Evolutionary conservation across 148 eudicot species (phyloP), one percentile per base, ranked within the genome.

Genomic region (Vaccinium corymbosum): DNA sequence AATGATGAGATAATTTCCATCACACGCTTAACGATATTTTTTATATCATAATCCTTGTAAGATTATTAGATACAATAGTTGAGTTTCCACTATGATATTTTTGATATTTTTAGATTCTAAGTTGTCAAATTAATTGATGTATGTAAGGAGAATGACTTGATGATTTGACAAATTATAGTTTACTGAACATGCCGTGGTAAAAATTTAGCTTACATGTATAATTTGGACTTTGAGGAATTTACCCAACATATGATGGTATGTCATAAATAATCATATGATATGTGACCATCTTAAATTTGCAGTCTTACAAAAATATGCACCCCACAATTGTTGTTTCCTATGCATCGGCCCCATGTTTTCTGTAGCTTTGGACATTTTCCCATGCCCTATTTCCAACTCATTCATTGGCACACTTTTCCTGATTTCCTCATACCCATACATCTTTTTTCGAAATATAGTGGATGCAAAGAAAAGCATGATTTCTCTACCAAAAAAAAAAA

Each of bases 341-440:
- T 51, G 59, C 80, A 25, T 51, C 80, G 80, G 80, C 80, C 59
- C 80, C 80, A 77, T 77, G 80, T 77, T 77, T 77, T 77, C 52
- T 46, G 27, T 46, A 20, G 78, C 6, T 72, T 75, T 16, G 52
- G 78, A 75, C 78, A 46, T 75, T 75, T 75, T 46, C 38, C 52
- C 52, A 20, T 75, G 78, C 19, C 46, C 7, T 42, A 17, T 75
- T 75, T 10, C 7, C 17, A 32, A 25, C 42, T 13, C 22, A 42
- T 42, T 6, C 48, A 6, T 35, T 27, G 27, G 17, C 73, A 4
- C 68, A 6, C 25, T 61, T 57, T 61, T 61, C 25, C 22, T 61
- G 22, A 20, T 61, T 20, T 19, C 20, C 59, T 56, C 17, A 42
- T 42, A 4, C 20, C 1, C 1, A 50, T 50, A 50, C 52, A 7